Percentiles rank a stretch among this genome's conserved stretches.
Evolutionary conservation across 2,329 filamentous ascomycete species (phyloP).

Genomic region (Aspergillus awamori): DNA sequence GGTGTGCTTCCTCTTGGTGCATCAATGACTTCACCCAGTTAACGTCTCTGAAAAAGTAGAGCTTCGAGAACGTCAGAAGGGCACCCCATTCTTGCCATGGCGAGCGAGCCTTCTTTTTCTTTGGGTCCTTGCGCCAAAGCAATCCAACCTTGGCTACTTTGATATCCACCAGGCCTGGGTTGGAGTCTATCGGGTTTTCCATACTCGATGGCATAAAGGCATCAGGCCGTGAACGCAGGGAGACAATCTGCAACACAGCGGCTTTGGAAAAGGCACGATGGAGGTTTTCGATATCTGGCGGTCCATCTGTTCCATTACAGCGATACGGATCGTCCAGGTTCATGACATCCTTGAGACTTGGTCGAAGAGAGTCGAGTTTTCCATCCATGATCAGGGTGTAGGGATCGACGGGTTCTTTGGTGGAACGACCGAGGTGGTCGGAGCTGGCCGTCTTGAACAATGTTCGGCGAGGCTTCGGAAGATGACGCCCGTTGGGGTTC

Average conservation of each 20-base stretch:
- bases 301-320: slow-evolving; percentile 76
- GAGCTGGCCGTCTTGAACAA: slow-evolving; percentile 67
- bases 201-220: slow-evolving; percentile 92
- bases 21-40: slow-evolving; percentile 90
- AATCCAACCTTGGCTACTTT: slow-evolving; percentile 96
- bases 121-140: slow-evolving; percentile 89
- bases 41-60: slow-evolving; percentile 95
- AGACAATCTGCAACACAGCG: slow-evolving; percentile 91
- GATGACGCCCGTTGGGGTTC: slow-evolving; percentile 68
- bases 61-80: slow-evolving; percentile 90
- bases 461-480: slow-evolving; percentile 71
- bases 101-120: slow-evolving; percentile 90
- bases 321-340: slow-evolving; percentile 88
- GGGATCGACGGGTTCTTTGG: slow-evolving; percentile 88
- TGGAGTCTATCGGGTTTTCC: slow-evolving; percentile 80
- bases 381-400: slow-evolving; percentile 92
- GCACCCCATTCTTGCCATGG: slow-evolving; percentile 99
- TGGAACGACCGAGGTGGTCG: slow-evolving; percentile 65
- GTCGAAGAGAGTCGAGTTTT: slow-evolving; percentile 79
- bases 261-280: slow-evolving; percentile 90
- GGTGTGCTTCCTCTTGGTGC: slow-evolving; percentile 80
- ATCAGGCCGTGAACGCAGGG: slow-evolving; percentile 86
- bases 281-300: slow-evolving; percentile 76
- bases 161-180: slow-evolving; percentile 93
- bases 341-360: slow-evolving; percentile 89